These are phyloP conservation scores for Lineolata rhizophorae DNA, from an alignment of 495 filamentous ascomycete genomes.

Conservation along the genomic window DNA sequence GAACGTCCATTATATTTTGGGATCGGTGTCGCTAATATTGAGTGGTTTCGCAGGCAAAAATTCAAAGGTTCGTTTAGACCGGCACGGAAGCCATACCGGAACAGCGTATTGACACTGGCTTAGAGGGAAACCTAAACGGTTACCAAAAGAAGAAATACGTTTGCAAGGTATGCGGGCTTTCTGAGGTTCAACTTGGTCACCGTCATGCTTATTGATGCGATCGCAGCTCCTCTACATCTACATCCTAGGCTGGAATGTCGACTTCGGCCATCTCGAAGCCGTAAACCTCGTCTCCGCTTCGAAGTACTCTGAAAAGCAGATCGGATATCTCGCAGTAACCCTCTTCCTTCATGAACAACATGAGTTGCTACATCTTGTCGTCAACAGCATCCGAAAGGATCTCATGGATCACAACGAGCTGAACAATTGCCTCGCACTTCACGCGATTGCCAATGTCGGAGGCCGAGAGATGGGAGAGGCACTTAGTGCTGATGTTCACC, in stretches of 20 bases:
- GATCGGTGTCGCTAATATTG: conserved; percentile 5
- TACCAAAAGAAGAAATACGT: conserved; percentile 99
- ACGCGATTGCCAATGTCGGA: conserved; percentile 96
- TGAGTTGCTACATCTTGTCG: conserved; percentile 84
- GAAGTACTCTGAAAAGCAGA: conserved; percentile 99
- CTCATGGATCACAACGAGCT: conserved; percentile 85
- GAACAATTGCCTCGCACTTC: conserved; percentile 92
- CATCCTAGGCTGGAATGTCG: conserved; percentile 97
- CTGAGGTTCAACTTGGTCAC: conserved; percentile 10
- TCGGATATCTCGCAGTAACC: conserved; percentile 94
- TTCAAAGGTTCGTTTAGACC: conserved; percentile 45
- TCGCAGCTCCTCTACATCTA: conserved; percentile 87
- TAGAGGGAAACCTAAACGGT: conserved; percentile 69
- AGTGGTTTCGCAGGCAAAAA: conserved; percentile 32
- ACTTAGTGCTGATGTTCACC: conserved; percentile 77
- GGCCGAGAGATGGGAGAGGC: conserved; percentile 94
- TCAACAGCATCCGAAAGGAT: conserved; percentile 97
- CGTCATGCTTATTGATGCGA: too few relatives aligned
- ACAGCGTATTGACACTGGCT: conserved; percentile 9
- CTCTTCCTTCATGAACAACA: conserved; percentile 94
- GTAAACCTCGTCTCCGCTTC: conserved; percentile 91
- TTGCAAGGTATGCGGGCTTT: conserved; percentile 47
- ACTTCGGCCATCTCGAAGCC: conserved; percentile 95
- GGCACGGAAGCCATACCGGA: too few relatives aligned
- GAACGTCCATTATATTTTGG: too few relatives aligned